Percentiles rank a stretch among this genome's conserved stretches.
Evolutionary conservation across 2,329 filamentous ascomycete species (phyloP).

Genomic region (Apiospora malaysiana): DNA sequence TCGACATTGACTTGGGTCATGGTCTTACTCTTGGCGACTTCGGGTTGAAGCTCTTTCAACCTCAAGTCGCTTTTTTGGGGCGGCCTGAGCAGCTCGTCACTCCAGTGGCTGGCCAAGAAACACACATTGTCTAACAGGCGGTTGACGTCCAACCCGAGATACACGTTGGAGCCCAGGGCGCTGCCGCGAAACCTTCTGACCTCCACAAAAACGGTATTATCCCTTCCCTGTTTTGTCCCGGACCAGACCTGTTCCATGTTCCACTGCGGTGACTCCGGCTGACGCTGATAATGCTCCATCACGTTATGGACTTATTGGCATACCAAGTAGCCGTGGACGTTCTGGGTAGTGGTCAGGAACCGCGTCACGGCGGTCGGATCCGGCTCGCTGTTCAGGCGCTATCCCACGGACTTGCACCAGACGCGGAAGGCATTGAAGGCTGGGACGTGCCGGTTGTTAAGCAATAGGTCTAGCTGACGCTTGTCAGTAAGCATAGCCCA

Average conservation of each 20-base stretch:
- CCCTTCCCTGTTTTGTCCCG: neutral
- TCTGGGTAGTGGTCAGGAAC: neutral
- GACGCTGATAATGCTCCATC: neutral
- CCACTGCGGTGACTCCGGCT: neutral
- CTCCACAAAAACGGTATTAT: neutral
- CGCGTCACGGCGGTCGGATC: neutral
- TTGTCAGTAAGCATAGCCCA: neutral
- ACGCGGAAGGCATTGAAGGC: neutral
- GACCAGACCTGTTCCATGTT: neutral
- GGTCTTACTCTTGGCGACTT: neutral
- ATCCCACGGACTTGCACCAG: neutral
- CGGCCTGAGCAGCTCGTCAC: neutral
- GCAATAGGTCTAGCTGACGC: neutral
- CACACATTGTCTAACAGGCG: neutral
- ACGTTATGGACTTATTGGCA: neutral
- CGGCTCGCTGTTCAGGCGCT: neutral
- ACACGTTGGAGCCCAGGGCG: neutral
- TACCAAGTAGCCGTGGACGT: neutral
- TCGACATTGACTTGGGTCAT: neutral
- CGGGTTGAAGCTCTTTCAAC: neutral
- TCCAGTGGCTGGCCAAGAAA: neutral
- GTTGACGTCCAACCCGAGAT: neutral
- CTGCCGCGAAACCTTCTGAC: neutral
- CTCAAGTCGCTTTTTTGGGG: neutral
- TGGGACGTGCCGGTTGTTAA: neutral